Base-by-base conservation (phyloP, 1,139 yeast species). In the Taiozyma sp. region DNA sequence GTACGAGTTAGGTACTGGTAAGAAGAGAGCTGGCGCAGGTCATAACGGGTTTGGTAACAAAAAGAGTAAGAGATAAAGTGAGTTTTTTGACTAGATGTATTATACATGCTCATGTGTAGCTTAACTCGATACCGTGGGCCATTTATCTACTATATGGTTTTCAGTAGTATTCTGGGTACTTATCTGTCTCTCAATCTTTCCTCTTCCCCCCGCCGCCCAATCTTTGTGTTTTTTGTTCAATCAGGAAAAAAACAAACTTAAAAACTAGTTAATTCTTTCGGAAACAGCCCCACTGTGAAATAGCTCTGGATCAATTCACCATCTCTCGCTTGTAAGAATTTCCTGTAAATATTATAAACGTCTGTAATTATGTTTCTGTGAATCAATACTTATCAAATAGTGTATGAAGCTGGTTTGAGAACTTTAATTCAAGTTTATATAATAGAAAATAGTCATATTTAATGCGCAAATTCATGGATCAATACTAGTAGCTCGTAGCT, bases 241-340 rank as follows among this genome's bases (percentile, higher is more conserved):
- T 29, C 32, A 29, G 13, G 8, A 19, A 19, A 19, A 19, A 19
- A 19, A 19, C 19, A 19, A 19, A 19, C 19, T 19, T 19, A 19
- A 19, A 19, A 19, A 19, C 19, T 19, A 19, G 19, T 19, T 19
- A 19, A 19, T 19, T 19, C 19, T 19, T 19, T 19, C 19, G 19
- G 19, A 19, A 29, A 8, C 32, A 8, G 8, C 32, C 10, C 32
- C 3, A 52, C n/a, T 3, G 54, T 45, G 9, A 80, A 73, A 69
- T 76, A 87, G 59, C 98, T 76, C 44, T 72, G 71, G 28, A 76
- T 75, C 22, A 90, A 96, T 0, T 74, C 63, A 12, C 98, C 98
- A 2, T 80, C 64, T 60, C 78, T 76, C 65, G 83, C 84, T 46
- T 92, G 68, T 46, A 93, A 63, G 70, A 92, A 92, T 74, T 92